These are phyloP conservation scores for Phytopythium montanum DNA, from an alignment of 352 stramenopile genomes.

Conservation along the genomic window DNA sequence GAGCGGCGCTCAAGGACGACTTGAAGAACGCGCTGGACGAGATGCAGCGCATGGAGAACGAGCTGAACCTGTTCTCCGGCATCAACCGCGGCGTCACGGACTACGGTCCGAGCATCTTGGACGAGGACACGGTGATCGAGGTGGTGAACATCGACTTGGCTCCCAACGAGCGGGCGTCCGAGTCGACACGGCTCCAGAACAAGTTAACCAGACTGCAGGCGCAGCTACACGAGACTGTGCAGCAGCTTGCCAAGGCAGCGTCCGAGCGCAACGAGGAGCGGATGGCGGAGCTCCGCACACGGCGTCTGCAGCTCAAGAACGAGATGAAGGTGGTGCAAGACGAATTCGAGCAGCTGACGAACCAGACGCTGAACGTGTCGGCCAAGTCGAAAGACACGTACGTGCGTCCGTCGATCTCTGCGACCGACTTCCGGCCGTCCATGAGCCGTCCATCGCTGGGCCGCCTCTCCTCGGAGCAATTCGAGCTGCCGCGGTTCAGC, in stretches of 20 bases:
- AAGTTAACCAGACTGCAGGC: constrained; percentile 43
- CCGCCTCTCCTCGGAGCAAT: constrained; percentile 20
- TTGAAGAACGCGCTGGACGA: constrained; percentile 63
- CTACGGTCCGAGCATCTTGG: constrained; percentile 17
- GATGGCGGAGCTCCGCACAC: constrained; percentile 45
- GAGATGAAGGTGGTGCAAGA: constrained; percentile 75
- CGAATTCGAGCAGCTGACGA: constrained; percentile 35
- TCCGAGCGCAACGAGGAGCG: constrained; percentile 45
- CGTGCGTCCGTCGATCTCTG: constrained; percentile 29
- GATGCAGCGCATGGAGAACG: constrained; percentile 64
- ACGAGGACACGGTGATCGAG: constrained; percentile 14
- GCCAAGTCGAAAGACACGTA: constrained; percentile 20
- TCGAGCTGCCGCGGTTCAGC: constrained; percentile 22
- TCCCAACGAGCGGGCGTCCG: constrained; percentile 35
- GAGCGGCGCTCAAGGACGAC: constrained; percentile 64
- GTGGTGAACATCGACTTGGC: constrained; percentile 45
- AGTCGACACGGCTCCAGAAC: constrained; percentile 36
- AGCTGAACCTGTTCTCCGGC: constrained; percentile 43
- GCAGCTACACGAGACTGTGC: constrained; percentile 60
- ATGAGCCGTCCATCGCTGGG: constrained; percentile 7
- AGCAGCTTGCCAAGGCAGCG: constrained; percentile 52
- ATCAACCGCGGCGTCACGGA: constrained; percentile 29
- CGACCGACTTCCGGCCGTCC: constrained; percentile 1
- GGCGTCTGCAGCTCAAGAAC: constrained; percentile 61
- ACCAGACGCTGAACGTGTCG: constrained; percentile 25